These are phyloP conservation scores for Takashimella koratensis DNA, from an alignment of 1,284 basidiomycete genomes.

Conservation along the genomic window DNA sequence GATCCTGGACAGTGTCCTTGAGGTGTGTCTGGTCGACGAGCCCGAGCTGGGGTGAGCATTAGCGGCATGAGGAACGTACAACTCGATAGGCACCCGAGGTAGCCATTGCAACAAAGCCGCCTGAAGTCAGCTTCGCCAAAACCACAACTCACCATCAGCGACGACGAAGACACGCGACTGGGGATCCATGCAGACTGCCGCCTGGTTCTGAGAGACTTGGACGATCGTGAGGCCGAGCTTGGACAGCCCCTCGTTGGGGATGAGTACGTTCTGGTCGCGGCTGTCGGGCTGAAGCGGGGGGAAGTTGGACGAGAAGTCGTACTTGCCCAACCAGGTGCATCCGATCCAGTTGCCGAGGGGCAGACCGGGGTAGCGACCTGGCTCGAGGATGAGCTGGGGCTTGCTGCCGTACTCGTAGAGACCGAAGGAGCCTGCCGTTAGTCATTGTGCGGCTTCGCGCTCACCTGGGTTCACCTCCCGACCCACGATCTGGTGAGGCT, in stretches of 20 bases:
- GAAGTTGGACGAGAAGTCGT: conserved; percentile 14
- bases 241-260: conserved; percentile 7
- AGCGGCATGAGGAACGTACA: too few species aligned
- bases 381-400: conserved; percentile 13
- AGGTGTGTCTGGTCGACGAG: conserved; percentile 17
- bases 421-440: conserved; percentile 13
- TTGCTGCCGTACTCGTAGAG: conserved; percentile 13
- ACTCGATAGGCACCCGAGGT: conserved; percentile 12
- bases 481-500: conserved; percentile 9
- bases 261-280: not conserved
- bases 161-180: conserved; percentile 15
- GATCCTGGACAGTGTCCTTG: conserved; percentile 5
- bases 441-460: too few species aligned
- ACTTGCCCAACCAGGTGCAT: conserved; percentile 7
- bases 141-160: too few species aligned
- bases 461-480: conserved; percentile 15
- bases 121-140: too few species aligned
- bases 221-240: conserved; percentile 14
- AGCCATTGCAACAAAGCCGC: conserved; percentile 16
- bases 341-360: conserved; percentile 15
- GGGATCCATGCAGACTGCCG: conserved; percentile 14
- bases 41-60: too few species aligned
- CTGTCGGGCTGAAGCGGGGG: conserved; percentile 1
- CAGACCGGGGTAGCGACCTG: conserved; percentile 13
- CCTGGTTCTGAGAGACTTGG: conserved; percentile 17